Base-by-base conservation (phyloP, 2,329 filamentous ascomycete species). In the Pseudocercospora fijiensis region DNA sequence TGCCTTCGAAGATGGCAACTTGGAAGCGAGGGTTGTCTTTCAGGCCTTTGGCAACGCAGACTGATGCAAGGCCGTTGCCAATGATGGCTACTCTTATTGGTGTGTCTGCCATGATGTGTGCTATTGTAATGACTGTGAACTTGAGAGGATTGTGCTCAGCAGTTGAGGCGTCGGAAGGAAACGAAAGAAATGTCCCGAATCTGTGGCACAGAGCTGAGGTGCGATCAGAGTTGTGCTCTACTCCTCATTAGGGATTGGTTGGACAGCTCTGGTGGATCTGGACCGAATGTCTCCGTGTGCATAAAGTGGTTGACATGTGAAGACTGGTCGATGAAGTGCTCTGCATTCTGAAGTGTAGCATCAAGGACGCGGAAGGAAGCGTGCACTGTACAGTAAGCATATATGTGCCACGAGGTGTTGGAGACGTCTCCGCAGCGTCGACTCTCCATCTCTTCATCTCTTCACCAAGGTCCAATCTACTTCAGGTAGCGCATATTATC, bases 1-100 rank as follows among this genome's bases (percentile, higher is more conserved):
- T 49, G 5, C 58, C 62, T 52, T 64, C 62, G 27, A 64, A 61
- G 22, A 64, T 61, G n/a, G 58, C 59, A 45, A 64, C 53, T 22
- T 58, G 41, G 24, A 30, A 61, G 41, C 56, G 27, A 18, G 58
- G 58, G n/a, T 64, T 45, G 18, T 55, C 49, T 33, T 24, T 30
- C n/a, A 64, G 30, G 16, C 49, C 41, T 18, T 61, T 53, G n/a
- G 62, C 62, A 8, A 61, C 43, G 43, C 62, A 64, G 16, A 64
- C 37, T 27, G 58, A 61, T 51, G 62, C 58, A 28, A 64, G 59
- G 11, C 58, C 62, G n/a, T 58, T 58, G n/a, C 62, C 62, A 26
- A 52, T 45, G 30, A 64, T 60, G 45, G 62, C 62, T 28, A 64
- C 45, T 26, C 47, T 56, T 4, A 58, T 57, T 1, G 49, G 49